These are phyloP conservation scores for Austropuccinia psidii DNA, from an alignment of 1,284 basidiomycete species.

Conservation along the genomic window DNA sequence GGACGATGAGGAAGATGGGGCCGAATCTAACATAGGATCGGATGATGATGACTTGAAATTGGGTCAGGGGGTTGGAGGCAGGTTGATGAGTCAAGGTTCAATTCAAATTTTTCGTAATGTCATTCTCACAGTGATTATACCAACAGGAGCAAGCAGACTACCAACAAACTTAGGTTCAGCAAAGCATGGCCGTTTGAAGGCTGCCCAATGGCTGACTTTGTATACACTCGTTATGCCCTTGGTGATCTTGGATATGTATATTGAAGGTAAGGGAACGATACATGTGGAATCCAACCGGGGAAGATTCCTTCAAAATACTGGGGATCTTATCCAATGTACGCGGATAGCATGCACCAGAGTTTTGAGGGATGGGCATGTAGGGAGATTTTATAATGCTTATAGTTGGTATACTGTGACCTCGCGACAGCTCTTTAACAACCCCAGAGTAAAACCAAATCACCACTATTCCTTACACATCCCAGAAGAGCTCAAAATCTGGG, in stretches of 20 bases:
- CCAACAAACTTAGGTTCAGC: conserved; percentile 10
- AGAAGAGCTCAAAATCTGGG: conserved; percentile 35
- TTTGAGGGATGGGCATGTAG: background rate
- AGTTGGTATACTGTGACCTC: conserved; percentile 23
- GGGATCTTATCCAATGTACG: conserved; percentile 33
- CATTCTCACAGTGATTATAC: background rate
- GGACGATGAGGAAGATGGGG: too few relatives aligned
- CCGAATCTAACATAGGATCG: background rate
- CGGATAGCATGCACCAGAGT: conserved; percentile 30
- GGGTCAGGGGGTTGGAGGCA: too few relatives aligned
- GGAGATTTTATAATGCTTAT: conserved; percentile 11
- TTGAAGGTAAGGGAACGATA: background rate
- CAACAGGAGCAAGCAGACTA: background rate
- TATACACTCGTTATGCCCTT: conserved; percentile 2
- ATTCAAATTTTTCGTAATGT: background rate
- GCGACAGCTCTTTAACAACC: conserved; percentile 10
- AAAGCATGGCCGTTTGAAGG: conserved; percentile 1
- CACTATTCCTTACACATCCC: conserved; percentile 38
- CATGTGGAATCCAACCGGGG: background rate
- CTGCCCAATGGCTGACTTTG: conserved; percentile 20
- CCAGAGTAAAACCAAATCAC: conserved; percentile 35
- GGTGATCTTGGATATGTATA: background rate
- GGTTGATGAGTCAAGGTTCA: background rate
- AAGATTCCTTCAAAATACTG: conserved; percentile 6
- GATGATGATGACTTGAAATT: too few relatives aligned